These are phyloP conservation scores for Ilyonectria mors-panacis DNA, from an alignment of 2,329 filamentous ascomycete genomes.

Conservation along the genomic window DNA sequence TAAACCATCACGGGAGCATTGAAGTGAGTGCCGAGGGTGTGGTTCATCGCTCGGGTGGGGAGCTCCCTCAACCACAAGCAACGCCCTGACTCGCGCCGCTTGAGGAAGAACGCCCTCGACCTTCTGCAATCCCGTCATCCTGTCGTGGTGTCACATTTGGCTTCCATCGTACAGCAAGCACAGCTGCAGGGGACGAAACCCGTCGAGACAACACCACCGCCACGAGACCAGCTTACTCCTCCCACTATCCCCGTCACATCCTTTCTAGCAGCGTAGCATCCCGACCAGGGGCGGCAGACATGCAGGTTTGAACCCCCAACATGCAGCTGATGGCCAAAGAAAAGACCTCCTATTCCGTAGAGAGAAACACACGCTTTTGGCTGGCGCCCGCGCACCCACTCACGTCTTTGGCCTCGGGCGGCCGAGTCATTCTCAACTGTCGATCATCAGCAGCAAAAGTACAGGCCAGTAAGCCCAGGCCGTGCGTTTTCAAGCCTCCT, in stretches of 20 bases:
- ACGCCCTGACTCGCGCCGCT: neutral
- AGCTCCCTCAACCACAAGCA: neutral
- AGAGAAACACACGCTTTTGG: neutral
- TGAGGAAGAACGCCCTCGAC: neutral
- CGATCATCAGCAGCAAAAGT: constrained; percentile 23
- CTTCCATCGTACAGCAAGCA: constrained; percentile 2
- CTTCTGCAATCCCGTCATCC: constrained; percentile 2
- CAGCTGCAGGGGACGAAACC: neutral
- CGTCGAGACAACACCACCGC: constrained; percentile 8
- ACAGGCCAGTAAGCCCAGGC: constrained; percentile 3
- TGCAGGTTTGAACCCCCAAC: constrained; percentile 14
- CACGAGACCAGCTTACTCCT: constrained; percentile 17
- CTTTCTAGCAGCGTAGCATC: constrained; percentile 24
- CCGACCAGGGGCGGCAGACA: constrained; percentile 29
- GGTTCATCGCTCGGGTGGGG: neutral
- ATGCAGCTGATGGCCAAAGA: constrained; percentile 28
- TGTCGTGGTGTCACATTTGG: constrained; percentile 7
- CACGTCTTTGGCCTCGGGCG: neutral
- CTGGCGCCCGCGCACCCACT: constrained; percentile 12
- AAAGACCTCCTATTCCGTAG: constrained; percentile 6
- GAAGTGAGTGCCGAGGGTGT: neutral
- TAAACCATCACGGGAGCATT: constrained; percentile 1
- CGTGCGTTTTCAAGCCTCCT: constrained; percentile 19
- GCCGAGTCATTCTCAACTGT: constrained; percentile 25
- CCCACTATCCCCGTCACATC: neutral